Evolutionary conservation across 2,329 filamentous ascomycete genomes (phyloP).

Genomic region (Graphilbum fragrans): DNA sequence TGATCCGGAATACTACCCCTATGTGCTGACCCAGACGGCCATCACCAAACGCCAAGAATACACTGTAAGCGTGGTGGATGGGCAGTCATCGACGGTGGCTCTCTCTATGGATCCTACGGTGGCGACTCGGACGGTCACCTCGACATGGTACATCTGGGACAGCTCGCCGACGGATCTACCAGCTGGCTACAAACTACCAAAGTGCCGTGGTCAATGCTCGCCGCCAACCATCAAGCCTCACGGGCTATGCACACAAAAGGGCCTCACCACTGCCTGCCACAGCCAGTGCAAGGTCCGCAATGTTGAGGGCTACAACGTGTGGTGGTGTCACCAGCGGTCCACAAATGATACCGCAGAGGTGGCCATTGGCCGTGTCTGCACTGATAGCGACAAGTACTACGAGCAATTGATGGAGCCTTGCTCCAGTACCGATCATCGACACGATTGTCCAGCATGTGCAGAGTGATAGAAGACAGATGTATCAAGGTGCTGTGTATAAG

Average conservation of each 20-base stretch:
- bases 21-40: conserved; percentile 3
- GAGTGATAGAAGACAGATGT: too few species aligned
- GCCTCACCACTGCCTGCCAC: conserved; percentile 4
- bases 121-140: conserved; percentile 1
- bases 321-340: conserved; percentile 3
- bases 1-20: conserved; percentile 2
- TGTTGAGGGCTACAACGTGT: conserved; percentile 3
- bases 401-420: conserved; percentile 8
- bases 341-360: conserved; percentile 1
- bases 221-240: conserved; percentile 2
- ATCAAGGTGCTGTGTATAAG: too few species aligned
- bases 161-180: conserved; percentile 6
- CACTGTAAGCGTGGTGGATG: not conserved
- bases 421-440: conserved; percentile 1
- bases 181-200: not conserved
- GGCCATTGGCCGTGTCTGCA: conserved; percentile 3
- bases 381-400: conserved; percentile 3
- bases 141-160: conserved; percentile 4
- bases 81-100: not conserved
- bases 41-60: conserved; percentile 2
- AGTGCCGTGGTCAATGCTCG: conserved; percentile 3
- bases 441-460: conserved; percentile 4
- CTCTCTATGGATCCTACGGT: not conserved
- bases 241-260: conserved; percentile 1
- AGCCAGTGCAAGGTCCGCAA: conserved; percentile 7